Evolutionary conservation across 108 stramenopile genomes (phyloP), one percentile per base, ranked within the genome.

Genomic region (Cyclotella baltica): DNA sequence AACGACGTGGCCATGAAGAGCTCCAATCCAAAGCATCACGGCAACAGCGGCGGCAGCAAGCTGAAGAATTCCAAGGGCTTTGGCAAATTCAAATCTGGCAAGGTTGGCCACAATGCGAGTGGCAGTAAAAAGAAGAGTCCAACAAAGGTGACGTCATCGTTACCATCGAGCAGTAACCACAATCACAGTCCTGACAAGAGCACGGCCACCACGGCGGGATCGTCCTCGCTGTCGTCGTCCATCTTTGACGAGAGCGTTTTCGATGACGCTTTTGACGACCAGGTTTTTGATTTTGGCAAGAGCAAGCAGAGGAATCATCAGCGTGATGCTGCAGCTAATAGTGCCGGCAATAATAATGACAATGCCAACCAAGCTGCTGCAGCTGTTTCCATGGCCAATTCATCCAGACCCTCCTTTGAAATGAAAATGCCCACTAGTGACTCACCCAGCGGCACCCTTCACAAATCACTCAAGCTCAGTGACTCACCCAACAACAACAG

Each of bases 51-150:
- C 23, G 13, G 43, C 5, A 3, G 22, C 36, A 64, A 64, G 35
- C 22, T 74, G 19, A 74, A 63, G 62, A 53, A 19, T 23, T 29
- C 58, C 28, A 63, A 52, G 33, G 38, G 73, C 25, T 64, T 74
- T 28, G 63, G 73, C 62, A 74, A 69, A 58, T 77, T 69, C 43
- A 65, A 47, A 33, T 61, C 59, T 61, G 25, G 23, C 5, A 19
- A 28, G 23, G 40, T 2, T 18, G 66, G n/a, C 28, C 25, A 16
- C 15, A 4, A 46, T 40, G 28, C 19, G 9, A 58, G 47, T 47
- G n/a, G 20, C 47, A 61, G 40, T 38, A 62, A 46, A 6, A 33
- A 30, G 29, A 9, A 18, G 29, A 30, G 16, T 10, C 25, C 40
- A 0, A 20, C 3, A 6, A 2, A 15, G 22, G 6, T 13, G 8